These are phyloP conservation scores for Aspergillus sp. DNA, from an alignment of 2,329 filamentous ascomycete species.

Conservation along the genomic window DNA sequence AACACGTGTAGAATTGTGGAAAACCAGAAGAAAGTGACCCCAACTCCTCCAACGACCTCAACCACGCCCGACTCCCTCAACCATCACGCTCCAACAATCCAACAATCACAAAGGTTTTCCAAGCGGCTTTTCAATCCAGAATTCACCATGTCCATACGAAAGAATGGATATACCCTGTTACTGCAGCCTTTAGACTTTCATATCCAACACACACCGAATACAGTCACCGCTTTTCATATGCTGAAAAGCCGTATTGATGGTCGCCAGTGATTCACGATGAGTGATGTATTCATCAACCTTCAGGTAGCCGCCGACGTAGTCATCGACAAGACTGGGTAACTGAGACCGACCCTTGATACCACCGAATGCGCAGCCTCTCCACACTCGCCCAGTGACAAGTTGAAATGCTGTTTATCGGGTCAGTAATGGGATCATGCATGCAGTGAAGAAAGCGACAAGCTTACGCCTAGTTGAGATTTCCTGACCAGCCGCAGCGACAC, in stretches of 20 bases:
- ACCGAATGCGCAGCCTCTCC: conserved; percentile 97
- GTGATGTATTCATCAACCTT: conserved; percentile 99
- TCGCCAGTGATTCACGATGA: conserved; percentile 76
- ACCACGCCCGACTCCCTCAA: too few species aligned
- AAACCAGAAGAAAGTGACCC: too few species aligned
- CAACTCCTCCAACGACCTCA: too few species aligned
- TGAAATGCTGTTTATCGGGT: conserved; percentile 74
- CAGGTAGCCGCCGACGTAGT: conserved; percentile 85
- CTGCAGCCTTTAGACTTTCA: too few species aligned
- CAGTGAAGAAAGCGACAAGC: conserved; percentile 29
- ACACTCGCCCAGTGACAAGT: conserved; percentile 94
- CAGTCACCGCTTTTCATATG: conserved; percentile 97
- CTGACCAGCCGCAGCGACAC: conserved; percentile 92
- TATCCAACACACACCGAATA: conserved; percentile 73
- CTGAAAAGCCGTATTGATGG: conserved; percentile 88
- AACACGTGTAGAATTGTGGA: too few species aligned
- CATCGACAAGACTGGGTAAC: conserved; percentile 79
- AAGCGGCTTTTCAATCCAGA: too few species aligned
- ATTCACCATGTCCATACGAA: too few species aligned
- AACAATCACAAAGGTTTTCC: too few species aligned
- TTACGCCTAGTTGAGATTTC: conserved; percentile 91
- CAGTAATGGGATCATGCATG: conserved; percentile 27
- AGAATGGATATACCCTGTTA: too few species aligned
- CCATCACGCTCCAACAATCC: too few species aligned
- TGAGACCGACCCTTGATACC: conserved; percentile 97